phyloP scores from a whole-genome alignment of 331 rosid species.

The Quercus lobata region DNA sequence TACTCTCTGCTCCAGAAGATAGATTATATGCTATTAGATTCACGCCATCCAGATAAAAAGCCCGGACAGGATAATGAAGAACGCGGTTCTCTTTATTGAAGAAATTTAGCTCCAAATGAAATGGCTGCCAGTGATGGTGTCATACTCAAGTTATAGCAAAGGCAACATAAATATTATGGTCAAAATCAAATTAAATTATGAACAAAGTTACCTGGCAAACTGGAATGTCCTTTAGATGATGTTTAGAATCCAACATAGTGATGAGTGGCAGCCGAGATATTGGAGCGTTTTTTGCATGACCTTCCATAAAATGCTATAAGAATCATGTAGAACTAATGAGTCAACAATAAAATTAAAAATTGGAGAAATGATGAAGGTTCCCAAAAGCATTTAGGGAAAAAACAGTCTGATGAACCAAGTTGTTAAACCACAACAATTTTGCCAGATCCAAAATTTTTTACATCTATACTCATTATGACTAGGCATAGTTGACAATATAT shows the following conservation, averaged over 20 bases:
- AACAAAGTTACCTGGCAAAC: constrained; percentile 61
- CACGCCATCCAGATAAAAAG: constrained; percentile 79
- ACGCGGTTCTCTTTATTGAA: constrained; percentile 91
- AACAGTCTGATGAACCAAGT: not conserved
- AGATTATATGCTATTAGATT: constrained; percentile 80
- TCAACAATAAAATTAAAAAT: not conserved
- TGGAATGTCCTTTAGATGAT: constrained; percentile 86
- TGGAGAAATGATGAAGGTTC: not conserved
- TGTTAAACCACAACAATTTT: not conserved
- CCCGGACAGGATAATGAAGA: constrained; percentile 94
- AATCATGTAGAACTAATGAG: constrained; percentile 17
- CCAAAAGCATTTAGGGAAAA: not conserved
- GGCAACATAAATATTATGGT: constrained; percentile 13
- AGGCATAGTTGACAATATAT: not conserved
- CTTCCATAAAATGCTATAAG: constrained; percentile 96
- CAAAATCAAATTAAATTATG: constrained; percentile 20
- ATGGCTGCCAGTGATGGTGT: constrained; percentile 62
- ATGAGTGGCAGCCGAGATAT: constrained; percentile 93
- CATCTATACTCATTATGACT: not conserved
- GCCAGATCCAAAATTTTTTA: not conserved
- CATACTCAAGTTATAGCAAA: constrained; percentile 21
- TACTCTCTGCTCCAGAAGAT: constrained; percentile 65
- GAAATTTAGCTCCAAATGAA: constrained; percentile 95
- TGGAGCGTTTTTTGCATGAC: constrained; percentile 82
- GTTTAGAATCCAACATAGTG: constrained; percentile 70